Conservation (phyloP, 768 basidiomycete species). For the Paxillus ammoniavirescens region DNA sequence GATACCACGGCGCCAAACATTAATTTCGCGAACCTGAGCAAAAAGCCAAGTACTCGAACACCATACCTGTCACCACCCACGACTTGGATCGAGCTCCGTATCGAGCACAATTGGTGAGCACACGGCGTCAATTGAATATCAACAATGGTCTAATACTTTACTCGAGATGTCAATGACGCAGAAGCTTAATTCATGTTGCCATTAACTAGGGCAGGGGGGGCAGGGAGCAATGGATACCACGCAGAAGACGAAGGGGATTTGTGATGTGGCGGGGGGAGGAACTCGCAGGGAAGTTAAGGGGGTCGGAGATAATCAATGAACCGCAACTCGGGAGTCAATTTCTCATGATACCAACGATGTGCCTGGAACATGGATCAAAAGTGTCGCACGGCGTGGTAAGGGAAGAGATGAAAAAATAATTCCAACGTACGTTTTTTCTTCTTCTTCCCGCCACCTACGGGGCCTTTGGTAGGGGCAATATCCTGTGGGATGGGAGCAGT, state of each 20-base stretch:
- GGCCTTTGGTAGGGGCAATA: slow-evolving; percentile 39
- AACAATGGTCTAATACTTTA: background rate
- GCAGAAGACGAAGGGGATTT: background rate
- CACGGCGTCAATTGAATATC: background rate
- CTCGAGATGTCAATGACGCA: background rate
- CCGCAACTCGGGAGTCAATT: too few relatives aligned
- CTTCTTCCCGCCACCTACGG: slow-evolving; percentile 59
- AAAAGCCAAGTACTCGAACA: background rate
- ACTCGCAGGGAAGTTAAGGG: too few relatives aligned
- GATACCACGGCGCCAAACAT: background rate
- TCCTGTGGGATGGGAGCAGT: slow-evolving; percentile 46
- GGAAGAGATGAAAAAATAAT: background rate
- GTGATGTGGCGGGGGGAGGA: background rate
- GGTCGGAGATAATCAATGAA: background rate
- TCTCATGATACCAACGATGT: slow-evolving; percentile 21
- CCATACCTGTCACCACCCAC: too few relatives aligned
- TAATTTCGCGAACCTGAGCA: background rate
- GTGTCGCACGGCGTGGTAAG: background rate
- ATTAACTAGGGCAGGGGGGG: background rate
- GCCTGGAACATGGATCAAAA: slow-evolving; percentile 15
- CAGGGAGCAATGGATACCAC: background rate
- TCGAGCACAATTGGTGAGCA: background rate
- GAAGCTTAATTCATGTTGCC: background rate
- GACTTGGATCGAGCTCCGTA: background rate
- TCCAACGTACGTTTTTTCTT: slow-evolving; percentile 70